Evolutionary conservation across 768 basidiomycete genomes (phyloP).

Genomic region (Daedaleopsis nitida): DNA sequence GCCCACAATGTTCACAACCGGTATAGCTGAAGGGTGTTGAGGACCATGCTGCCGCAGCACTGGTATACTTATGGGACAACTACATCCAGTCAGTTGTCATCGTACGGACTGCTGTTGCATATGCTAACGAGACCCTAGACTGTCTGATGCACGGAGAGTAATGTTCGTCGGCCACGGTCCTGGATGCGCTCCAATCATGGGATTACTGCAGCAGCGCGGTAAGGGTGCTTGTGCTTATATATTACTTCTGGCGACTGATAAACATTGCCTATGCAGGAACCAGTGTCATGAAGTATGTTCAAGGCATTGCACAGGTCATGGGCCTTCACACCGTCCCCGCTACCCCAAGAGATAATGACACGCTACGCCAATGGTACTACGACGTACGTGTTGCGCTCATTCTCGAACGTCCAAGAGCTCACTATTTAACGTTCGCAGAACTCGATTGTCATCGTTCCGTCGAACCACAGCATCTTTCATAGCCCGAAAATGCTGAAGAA

Average conservation of each 20-base stretch:
- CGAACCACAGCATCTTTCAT: constrained; percentile 53
- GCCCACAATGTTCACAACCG: too few species aligned
- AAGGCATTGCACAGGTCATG: constrained; percentile 77
- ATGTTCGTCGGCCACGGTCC: constrained; percentile 87
- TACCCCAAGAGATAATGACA: constrained; percentile 55
- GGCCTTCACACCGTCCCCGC: constrained; percentile 61
- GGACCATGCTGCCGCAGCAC: constrained; percentile 53
- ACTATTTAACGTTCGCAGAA: constrained; percentile 45
- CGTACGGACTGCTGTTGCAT: not conserved
- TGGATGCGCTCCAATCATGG: constrained; percentile 75
- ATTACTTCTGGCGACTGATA: not conserved
- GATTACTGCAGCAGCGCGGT: constrained; percentile 76
- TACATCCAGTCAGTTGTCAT: constrained; percentile 75
- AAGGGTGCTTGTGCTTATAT: constrained; percentile 20
- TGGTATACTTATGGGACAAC: constrained; percentile 95
- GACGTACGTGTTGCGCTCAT: constrained; percentile 44
- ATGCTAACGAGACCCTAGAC: constrained; percentile 39
- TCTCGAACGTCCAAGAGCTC: not conserved
- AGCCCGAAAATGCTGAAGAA: constrained; percentile 49
- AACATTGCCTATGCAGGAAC: constrained; percentile 34
- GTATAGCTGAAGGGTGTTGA: constrained; percentile 37
- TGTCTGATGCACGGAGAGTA: constrained; percentile 72
- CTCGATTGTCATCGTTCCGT: constrained; percentile 71
- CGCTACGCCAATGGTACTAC: constrained; percentile 71
- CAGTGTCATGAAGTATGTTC: constrained; percentile 63